Evolutionary conservation across 140 eudicot genomes (phyloP), one percentile per base, ranked within the genome.

Genomic region (Anethum foeniculum): DNA sequence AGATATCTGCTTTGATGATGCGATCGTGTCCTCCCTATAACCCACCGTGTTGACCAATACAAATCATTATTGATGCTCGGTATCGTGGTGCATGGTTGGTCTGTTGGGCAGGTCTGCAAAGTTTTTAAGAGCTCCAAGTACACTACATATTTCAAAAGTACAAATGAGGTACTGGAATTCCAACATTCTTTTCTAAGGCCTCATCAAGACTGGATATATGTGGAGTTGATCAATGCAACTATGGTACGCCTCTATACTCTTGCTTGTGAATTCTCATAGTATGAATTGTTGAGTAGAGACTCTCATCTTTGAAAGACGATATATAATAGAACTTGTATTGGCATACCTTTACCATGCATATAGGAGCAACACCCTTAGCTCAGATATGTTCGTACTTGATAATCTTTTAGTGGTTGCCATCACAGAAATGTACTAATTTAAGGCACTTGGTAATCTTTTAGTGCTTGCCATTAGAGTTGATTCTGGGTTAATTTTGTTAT

Each of bases 61-160:
- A 85, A 81, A 80, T 82, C 81, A 9, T 75, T 81, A 90, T 92
- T 73, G 93, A 90, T 77, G 97, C 95, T 80, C 88, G 93, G 93
- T 79, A 83, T 69, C 83, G 86, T 52, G 83, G 76, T 34, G n/a
- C n/a, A n/a, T n/a, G 93, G 97, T 46, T 92, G 97, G 97, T 88
- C 85, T 86, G 84, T 71, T 7, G 97, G 97, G 73, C 88, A 77
- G 74, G 67, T 92, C 65, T 81, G 79, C 76, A 82, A 80, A 83
- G 83, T 82, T 3, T 83, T 86, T 44, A 82, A 30, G 64, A 83
- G 83, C 8, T 75, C 79, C 16, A 90, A 49, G 46, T 92, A 92
- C 80, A 64, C 51, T 21, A 91, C 90, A 47, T 90, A 76, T 79
- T 84, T 89, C 32, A 12, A 54, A 80, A 81, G 82, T 13, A 81